A percentile compares a stretch with the other conserved stretches of the same genome.
These are phyloP conservation scores for Botrytis hyacinthi DNA, from an alignment of 2,329 filamentous ascomycete species.

Conservation along the genomic window DNA sequence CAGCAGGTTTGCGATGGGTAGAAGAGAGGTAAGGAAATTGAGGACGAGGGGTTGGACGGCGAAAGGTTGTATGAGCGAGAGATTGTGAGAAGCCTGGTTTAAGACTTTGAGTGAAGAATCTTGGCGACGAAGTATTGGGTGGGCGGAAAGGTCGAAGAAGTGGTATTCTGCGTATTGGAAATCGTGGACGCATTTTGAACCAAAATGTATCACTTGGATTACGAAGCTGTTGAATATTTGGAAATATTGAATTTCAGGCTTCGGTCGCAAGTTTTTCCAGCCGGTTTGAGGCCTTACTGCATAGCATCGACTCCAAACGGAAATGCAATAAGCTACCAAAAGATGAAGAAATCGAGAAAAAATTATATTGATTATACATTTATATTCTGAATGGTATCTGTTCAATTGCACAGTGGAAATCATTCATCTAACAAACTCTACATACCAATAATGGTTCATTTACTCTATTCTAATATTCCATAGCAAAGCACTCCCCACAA, in stretches of 20 bases:
- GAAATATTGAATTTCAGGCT: conserved; percentile 1
- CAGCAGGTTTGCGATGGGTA: conserved; percentile 41
- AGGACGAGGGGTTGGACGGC: conserved; percentile 47
- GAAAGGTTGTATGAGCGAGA: conserved; percentile 20
- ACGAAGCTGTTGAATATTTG: background rate
- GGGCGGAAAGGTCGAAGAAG: conserved; percentile 41
- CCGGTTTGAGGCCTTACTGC: background rate
- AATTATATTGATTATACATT: background rate
- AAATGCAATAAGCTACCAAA: background rate
- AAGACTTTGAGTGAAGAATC: conserved; percentile 56
- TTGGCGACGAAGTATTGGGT: conserved; percentile 37
- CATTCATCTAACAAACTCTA: too few relatives aligned
- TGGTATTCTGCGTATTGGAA: conserved; percentile 43
- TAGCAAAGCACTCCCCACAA: background rate
- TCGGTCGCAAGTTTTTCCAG: conserved; percentile 19
- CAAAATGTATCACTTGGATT: background rate
- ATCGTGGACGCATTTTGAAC: conserved; percentile 36
- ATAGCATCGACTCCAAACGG: background rate
- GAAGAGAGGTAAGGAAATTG: conserved; percentile 62
- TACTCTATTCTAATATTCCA: background rate
- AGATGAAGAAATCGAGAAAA: background rate
- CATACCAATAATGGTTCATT: background rate
- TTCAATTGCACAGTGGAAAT: background rate
- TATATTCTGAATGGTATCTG: background rate
- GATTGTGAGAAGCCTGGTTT: conserved; percentile 39